Conservation (phyloP, 2,329 filamentous ascomycete species). For the Phyllosticta paracitricarpa region DNA sequence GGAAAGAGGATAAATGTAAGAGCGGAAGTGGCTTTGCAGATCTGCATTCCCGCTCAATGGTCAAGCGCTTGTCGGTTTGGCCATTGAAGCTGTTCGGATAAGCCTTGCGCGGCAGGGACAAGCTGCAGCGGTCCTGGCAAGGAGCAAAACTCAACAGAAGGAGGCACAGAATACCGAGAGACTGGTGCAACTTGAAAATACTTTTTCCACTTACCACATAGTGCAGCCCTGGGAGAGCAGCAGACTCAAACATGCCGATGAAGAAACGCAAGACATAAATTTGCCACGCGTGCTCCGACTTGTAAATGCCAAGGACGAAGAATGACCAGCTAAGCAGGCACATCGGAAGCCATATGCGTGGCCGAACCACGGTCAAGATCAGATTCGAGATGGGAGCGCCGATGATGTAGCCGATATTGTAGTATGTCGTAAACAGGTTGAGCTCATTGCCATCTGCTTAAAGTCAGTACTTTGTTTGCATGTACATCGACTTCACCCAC, state of each 20-base stretch:
- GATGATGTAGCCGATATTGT: constrained; percentile 11
- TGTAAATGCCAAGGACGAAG: constrained; percentile 4
- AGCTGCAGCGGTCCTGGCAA: background rate
- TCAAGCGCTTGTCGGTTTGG: background rate
- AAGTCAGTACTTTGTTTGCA: background rate
- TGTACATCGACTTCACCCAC: background rate
- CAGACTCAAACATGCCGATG: constrained; percentile 8
- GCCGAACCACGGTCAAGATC: background rate
- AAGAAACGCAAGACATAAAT: constrained; percentile 10
- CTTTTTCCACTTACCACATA: background rate
- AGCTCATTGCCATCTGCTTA: constrained; percentile 10
- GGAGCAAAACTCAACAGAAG: background rate
- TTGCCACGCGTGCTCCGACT: background rate
- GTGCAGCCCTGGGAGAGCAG: constrained; percentile 5
- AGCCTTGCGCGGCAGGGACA: background rate
- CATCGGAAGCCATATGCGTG: constrained; percentile 3
- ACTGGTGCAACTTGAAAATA: background rate
- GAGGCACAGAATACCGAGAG: background rate
- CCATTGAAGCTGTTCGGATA: background rate
- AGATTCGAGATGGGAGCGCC: constrained; percentile 3
- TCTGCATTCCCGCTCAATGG: background rate
- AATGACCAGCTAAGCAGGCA: constrained; percentile 4
- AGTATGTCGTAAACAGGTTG: constrained; percentile 10
- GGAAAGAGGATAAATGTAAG: background rate
- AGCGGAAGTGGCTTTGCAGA: background rate